Evolutionary conservation across 352 stramenopile genomes (phyloP), one percentile per base, ranked within the genome.

Genomic region (Pythium brassicae): DNA sequence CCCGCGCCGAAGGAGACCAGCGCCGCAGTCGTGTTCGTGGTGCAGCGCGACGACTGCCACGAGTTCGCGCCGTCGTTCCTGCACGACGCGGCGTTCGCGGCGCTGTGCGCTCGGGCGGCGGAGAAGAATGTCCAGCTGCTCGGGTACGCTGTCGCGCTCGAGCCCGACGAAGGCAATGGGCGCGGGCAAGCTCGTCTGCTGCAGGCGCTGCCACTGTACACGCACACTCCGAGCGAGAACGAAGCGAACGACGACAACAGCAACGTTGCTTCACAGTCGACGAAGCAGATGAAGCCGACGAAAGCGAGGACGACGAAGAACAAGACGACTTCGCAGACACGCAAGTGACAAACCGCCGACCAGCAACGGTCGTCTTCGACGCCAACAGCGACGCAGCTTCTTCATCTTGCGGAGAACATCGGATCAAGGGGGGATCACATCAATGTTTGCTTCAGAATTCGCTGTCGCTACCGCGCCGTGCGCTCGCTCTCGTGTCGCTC

Each of bases 31-130:
- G 50, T 92, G 15, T 92, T 94, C 50, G 47, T 94, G 15, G 72
- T 94, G 40, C 84, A 94, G 68, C 81, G 84, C 23, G 66, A 89
- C 42, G 84, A 94, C 63, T 91, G 82, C 65, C 56, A 69, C 39
- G 58, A 62, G n/a, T 92, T 94, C 46, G 71, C 78, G 22, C 82
- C 84, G 12, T 88, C 82, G 12, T 62, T 74, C 17, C 48, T 70
- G 22, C 78, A 92, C 57, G 84, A 94, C 57, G 64, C 68, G 14
- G 72, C 71, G 57, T 94, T 94, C 55, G 73, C 82, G 0, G 63
- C 66, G 29, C 62, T 91, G n/a, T 94, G 84, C 42, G 47, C 58
- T 1, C 9, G 71, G 15, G 84, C 84, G 19, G 61, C 71, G 10
- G 62, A 58, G 25, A 57, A 57, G 12, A 78, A 82, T n/a, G 69